These are phyloP conservation scores for Aotearoamyces nothofagi DNA, from an alignment of 2,329 filamentous ascomycete species.

Conservation along the genomic window DNA sequence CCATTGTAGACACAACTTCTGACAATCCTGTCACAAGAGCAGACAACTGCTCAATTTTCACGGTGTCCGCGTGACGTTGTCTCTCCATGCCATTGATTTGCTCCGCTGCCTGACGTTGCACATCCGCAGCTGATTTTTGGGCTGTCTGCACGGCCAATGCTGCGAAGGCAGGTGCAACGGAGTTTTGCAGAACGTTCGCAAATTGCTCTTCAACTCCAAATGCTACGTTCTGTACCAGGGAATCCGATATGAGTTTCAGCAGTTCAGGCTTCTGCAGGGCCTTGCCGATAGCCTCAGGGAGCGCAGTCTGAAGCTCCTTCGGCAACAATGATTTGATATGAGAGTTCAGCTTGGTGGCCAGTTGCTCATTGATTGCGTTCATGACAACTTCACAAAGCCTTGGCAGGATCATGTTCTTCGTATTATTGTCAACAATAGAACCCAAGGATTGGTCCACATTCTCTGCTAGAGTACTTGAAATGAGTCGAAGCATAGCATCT, in stretches of 20 bases:
- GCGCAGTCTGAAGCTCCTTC: constrained; percentile 61
- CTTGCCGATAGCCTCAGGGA: constrained; percentile 52
- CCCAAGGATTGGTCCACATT: constrained; percentile 39
- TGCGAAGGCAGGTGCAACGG: constrained; percentile 51
- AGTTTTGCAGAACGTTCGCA: constrained; percentile 39
- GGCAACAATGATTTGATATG: constrained; percentile 20
- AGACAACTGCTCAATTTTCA: constrained; percentile 61
- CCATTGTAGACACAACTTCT: constrained; percentile 56
- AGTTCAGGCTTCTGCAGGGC: constrained; percentile 63
- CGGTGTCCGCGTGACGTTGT: constrained; percentile 20
- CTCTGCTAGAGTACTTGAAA: constrained; percentile 52
- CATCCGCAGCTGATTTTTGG: constrained; percentile 50
- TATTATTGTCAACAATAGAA: constrained; percentile 44
- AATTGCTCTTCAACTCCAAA: constrained; percentile 58
- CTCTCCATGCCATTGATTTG: constrained; percentile 16
- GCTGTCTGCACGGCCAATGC: constrained; percentile 49
- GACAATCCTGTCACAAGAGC: constrained; percentile 50
- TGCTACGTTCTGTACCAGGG: constrained; percentile 41
- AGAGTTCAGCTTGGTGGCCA: constrained; percentile 43
- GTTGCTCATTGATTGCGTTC: constrained; percentile 49
- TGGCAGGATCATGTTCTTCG: constrained; percentile 60
- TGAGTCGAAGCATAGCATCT: constrained; percentile 51
- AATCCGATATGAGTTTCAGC: constrained; percentile 56
- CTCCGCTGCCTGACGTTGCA: constrained; percentile 40
- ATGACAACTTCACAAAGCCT: constrained; percentile 52